Evolutionary conservation across 768 basidiomycete species (phyloP), one percentile per base, ranked within the genome.

Genomic region (Mycena latifolia): DNA sequence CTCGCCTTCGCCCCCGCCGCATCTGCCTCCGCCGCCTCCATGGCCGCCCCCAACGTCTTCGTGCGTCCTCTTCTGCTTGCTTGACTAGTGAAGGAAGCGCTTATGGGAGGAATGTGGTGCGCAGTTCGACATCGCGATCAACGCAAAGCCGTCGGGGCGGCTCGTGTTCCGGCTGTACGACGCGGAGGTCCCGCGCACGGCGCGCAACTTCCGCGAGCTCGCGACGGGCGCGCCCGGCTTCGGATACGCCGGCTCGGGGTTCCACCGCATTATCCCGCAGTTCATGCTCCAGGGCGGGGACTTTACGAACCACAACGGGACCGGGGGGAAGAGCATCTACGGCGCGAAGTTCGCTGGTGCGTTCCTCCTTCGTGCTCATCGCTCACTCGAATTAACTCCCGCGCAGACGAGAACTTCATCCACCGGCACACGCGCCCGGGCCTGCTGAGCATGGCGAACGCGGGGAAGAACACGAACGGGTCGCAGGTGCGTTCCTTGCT

Each of bases 211-310:
- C 86, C 91, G 96, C 57, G 93, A 94, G 78, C 86, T 98, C 52
- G 89, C 89, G 60, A 94, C 92, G 15, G 92, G 93, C 48, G 72
- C 86, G 75, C 72, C 91, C 57, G 92, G 92, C 5, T 93, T 79
- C 63, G 92, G 94, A 50, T 98, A 96, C 81, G 52, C 77, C 54
- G 90, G 88, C 20, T 82, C 81, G 24, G 25, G 41, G 0, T 95
- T 96, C 88, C 94, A 96, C 78, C 91, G 94, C 69, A 80, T 96
- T 73, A 94, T 95, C 74, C 92, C 91, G 22, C 39, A 84, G 45
- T 96, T 95, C 80, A 95, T 95, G 93, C 84, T 94, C 62, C 95
- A 96, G 77, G 95, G 94, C 27, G 95, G 95, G 61, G 94, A 96
- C 76, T 97, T 97, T 77, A 92, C 90, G 68, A 71, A 63, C 20